Conservation (phyloP, 805 yeast genomes). For the Komagataella pastoris region DNA sequence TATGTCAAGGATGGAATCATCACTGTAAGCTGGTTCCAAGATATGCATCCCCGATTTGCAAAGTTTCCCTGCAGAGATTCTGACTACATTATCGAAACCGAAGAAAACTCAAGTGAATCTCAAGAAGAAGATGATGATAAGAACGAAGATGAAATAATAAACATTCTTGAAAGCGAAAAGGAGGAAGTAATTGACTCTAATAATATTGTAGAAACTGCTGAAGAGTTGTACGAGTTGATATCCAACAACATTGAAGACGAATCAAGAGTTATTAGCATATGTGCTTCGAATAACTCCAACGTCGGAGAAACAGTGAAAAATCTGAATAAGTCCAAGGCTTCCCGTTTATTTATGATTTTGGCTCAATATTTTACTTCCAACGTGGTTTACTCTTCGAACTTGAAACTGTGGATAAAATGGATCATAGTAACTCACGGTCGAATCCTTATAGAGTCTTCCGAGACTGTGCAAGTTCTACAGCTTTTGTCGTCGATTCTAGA, state of each 20-base stretch:
- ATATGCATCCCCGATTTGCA: slow-evolving; percentile 12
- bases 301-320: slow-evolving; percentile 42
- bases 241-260: slow-evolving; percentile 11
- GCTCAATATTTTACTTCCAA: slow-evolving; percentile 32
- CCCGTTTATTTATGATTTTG: slow-evolving; percentile 29
- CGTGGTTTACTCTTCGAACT: slow-evolving; percentile 36
- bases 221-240: slow-evolving; percentile 11
- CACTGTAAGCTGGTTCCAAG: slow-evolving; percentile 26
- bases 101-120: slow-evolving; percentile 6
- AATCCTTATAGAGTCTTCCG: slow-evolving; percentile 35
- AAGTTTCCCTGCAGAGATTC: slow-evolving; percentile 4
- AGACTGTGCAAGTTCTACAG: slow-evolving; percentile 41
- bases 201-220: neutral
- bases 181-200: slow-evolving; percentile 2
- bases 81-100: slow-evolving; percentile 6
- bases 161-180: slow-evolving; percentile 12
- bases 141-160: slow-evolving; percentile 6
- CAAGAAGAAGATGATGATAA: slow-evolving; percentile 6
- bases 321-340: slow-evolving; percentile 30
- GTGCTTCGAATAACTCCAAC: slow-evolving; percentile 22
- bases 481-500: slow-evolving; percentile 43
- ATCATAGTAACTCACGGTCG: slow-evolving; percentile 58
- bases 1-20: slow-evolving; percentile 10
- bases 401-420: slow-evolving; percentile 69
- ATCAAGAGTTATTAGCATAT: slow-evolving; percentile 18